phyloP scores from a whole-genome alignment of 2,329 filamentous ascomycete genomes.

The Cercospora canescens region DNA sequence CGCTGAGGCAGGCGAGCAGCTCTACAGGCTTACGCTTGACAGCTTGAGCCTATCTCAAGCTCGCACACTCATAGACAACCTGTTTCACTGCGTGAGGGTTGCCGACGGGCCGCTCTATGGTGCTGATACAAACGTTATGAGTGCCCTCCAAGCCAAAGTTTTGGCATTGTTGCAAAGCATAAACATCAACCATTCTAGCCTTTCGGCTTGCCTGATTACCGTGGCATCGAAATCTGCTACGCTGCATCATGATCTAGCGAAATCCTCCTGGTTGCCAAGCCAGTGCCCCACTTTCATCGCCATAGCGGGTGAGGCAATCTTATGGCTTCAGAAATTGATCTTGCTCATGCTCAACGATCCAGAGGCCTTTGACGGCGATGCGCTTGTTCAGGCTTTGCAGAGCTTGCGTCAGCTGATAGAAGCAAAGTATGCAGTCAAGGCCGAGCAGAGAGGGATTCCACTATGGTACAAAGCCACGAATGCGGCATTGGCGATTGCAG shows the following conservation, averaged over 20 bases:
- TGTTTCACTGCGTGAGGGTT: constrained; percentile 69
- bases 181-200: constrained; percentile 63
- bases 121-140: constrained; percentile 71
- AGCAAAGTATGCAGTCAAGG: constrained; percentile 78
- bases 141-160: constrained; percentile 69
- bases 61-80: constrained; percentile 66
- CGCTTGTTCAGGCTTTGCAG: constrained; percentile 64
- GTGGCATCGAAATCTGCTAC: constrained; percentile 70
- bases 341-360: constrained; percentile 59
- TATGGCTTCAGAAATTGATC: constrained; percentile 63
- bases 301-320: constrained; percentile 79
- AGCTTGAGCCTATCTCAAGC: constrained; percentile 65
- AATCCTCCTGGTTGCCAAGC: constrained; percentile 23
- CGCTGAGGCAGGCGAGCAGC: constrained; percentile 69
- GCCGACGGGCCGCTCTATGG: constrained; percentile 69
- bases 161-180: constrained; percentile 68
- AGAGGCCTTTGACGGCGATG: constrained; percentile 70
- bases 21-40: constrained; percentile 72
- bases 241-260: constrained; percentile 60
- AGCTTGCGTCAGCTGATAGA: constrained; percentile 69
- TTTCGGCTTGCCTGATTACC: constrained; percentile 67
- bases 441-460: constrained; percentile 67
- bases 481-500: constrained; percentile 67
- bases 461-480: constrained; percentile 82
- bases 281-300: constrained; percentile 79